These are phyloP conservation scores for Aurifilum marmelostoma DNA, from an alignment of 2,329 filamentous ascomycete genomes.

Conservation along the genomic window DNA sequence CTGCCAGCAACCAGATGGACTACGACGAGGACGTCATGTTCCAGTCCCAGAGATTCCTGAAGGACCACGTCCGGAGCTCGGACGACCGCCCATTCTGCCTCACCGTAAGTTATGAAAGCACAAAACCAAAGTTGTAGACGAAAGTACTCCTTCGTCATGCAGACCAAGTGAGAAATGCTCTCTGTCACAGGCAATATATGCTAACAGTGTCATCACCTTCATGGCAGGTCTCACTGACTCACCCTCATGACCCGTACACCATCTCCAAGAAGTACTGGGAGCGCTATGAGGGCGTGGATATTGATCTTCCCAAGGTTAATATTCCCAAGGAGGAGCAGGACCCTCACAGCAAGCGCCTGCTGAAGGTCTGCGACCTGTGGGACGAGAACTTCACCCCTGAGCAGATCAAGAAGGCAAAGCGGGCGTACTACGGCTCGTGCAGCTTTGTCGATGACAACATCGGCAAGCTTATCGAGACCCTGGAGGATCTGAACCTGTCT, in stretches of 20 bases:
- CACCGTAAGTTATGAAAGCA: conserved; percentile 55
- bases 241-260: conserved; percentile 93
- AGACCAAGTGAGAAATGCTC: not conserved
- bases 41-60: conserved; percentile 85
- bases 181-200: conserved; percentile 25
- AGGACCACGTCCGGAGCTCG: conserved; percentile 83
- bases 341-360: conserved; percentile 80
- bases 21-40: conserved; percentile 97
- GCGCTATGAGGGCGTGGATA: conserved; percentile 85
- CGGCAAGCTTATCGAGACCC: conserved; percentile 75
- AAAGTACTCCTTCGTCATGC: not conserved
- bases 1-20: conserved; percentile 92
- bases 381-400: conserved; percentile 82
- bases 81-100: conserved; percentile 78
- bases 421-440: conserved; percentile 91
- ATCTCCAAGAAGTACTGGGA: conserved; percentile 96
- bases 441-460: conserved; percentile 94
- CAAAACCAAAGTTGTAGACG: not conserved
- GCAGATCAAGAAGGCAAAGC: conserved; percentile 80
- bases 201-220: not conserved
- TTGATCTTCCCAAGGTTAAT: conserved; percentile 76
- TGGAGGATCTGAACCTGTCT: conserved; percentile 78
- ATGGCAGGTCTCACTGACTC: conserved; percentile 76
- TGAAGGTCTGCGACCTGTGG: conserved; percentile 86
- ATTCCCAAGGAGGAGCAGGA: conserved; percentile 84